Conservation (phyloP, 2,329 filamentous ascomycete species). For the Cercospora berteroae region DNA sequence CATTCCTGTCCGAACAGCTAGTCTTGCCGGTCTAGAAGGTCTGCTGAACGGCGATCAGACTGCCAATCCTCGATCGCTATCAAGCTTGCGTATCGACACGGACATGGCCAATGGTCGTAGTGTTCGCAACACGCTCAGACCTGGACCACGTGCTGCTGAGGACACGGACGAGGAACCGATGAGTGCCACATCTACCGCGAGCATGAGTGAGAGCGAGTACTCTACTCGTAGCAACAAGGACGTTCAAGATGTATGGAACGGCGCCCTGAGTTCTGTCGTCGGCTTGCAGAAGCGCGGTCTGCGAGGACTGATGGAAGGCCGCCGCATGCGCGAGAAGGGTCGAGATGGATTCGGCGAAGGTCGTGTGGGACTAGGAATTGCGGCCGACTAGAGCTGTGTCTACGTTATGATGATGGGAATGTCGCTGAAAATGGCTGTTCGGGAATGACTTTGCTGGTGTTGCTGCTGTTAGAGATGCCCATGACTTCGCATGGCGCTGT, state of each 20-base stretch:
- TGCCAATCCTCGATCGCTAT: slow-evolving; percentile 14
- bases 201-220: slow-evolving; percentile 37
- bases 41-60: slow-evolving; percentile 42
- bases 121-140: slow-evolving; percentile 39
- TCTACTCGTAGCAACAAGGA: slow-evolving; percentile 41
- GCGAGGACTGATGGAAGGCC: slow-evolving; percentile 89
- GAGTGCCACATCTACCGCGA: slow-evolving; percentile 38
- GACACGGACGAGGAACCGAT: slow-evolving; percentile 38
- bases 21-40: slow-evolving; percentile 48
- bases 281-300: slow-evolving; percentile 92
- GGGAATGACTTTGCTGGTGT: background rate
- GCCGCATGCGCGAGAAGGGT: slow-evolving; percentile 74
- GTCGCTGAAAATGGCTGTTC: background rate
- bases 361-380: slow-evolving; percentile 40
- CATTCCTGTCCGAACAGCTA: slow-evolving; percentile 47
- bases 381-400: slow-evolving; percentile 11
- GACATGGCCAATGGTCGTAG: slow-evolving; percentile 44
- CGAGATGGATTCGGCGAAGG: slow-evolving; percentile 36
- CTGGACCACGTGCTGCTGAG: slow-evolving; percentile 36
- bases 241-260: slow-evolving; percentile 70
- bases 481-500: background rate
- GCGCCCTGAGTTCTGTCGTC: slow-evolving; percentile 83
- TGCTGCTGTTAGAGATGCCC: background rate
- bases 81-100: slow-evolving; percentile 52
- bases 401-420: background rate